These are phyloP conservation scores for Royoungia palumana DNA, from an alignment of 768 basidiomycete genomes.

Conservation along the genomic window DNA sequence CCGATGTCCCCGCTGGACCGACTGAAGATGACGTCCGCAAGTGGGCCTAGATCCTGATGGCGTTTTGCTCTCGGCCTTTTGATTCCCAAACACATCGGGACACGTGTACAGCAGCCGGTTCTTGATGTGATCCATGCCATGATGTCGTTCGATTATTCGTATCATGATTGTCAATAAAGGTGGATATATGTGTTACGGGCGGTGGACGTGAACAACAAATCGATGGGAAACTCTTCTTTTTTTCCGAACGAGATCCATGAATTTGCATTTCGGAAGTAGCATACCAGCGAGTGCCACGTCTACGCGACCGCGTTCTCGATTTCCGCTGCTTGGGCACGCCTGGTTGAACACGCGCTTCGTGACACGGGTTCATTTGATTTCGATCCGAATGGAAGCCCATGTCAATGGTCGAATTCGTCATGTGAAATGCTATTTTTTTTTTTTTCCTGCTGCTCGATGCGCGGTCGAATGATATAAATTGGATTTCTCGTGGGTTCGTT, in stretches of 20 bases:
- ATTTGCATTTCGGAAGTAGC: constrained; percentile 10
- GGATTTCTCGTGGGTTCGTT: not conserved
- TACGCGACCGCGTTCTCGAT: constrained; percentile 4
- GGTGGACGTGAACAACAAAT: too few relatives aligned
- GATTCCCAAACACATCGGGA: not conserved
- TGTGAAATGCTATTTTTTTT: constrained; percentile 1
- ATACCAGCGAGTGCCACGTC: too few relatives aligned
- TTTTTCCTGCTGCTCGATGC: too few relatives aligned
- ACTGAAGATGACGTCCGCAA: constrained; percentile 40
- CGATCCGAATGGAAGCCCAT: constrained; percentile 15
- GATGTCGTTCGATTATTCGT: too few relatives aligned
- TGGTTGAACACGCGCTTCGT: not conserved
- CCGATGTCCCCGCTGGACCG: constrained; percentile 48
- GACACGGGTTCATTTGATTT: constrained; percentile 1
- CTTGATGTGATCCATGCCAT: not conserved
- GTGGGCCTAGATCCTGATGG: constrained; percentile 37
- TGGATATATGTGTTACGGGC: not conserved
- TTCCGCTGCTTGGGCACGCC: constrained; percentile 1
- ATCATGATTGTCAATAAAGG: too few relatives aligned
- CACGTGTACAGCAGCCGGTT: constrained; percentile 1
- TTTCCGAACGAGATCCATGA: not conserved
- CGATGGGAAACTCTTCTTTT: too few relatives aligned
- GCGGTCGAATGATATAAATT: too few relatives aligned
- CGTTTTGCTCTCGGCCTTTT: too few relatives aligned
- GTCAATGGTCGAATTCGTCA: not conserved